Evolutionary conservation across 768 basidiomycete species (phyloP), one percentile per base, ranked within the genome.

Genomic region (Amanita rubescens): DNA sequence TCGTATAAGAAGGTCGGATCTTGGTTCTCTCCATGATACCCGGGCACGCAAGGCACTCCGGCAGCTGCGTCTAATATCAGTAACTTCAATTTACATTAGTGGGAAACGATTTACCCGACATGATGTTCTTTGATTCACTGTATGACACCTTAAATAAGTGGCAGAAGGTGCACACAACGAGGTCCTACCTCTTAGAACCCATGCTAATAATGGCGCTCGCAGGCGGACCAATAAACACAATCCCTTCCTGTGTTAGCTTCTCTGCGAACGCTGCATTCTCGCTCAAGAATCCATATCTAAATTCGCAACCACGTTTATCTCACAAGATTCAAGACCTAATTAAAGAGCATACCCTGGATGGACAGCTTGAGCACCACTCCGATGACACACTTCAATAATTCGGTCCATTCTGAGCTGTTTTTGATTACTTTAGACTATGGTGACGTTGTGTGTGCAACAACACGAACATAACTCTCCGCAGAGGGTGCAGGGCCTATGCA

Each of bases 91-190:
- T 42, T 3, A 33, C 34, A 46, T 43, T 22, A 41, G 33, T 50
- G 12, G 30, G 37, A 17, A 41, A 44, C 14, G 39, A 57, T 77
- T 37, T 69, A 88, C 87, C 75, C 15, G 79, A 77, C 93, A 95
- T 94, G 62, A 95, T 95, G 55, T 90, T 93, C 73, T 97, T 97
- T 35, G 91, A 94, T 74, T 94, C 92, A 53, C 91, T 89, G 54
- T n/a, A 10, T 34, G 14, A 11, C 15, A 54, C 15, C 32, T 22
- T 45, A 27, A 35, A 30, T 39, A 52, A n/a, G n/a, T n/a, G n/a
- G 32, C 37, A 27, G 20, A 15, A 15, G 15, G 42, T 24, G 51
- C 8, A 22, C 17, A 33, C 15, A 25, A 8, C 24, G 5, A 32
- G 19, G 42, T 34, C 56, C 70, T 27, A 90, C 88, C 92, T 91